These are phyloP conservation scores for Eremomyces bilateralis DNA, from an alignment of 495 filamentous ascomycete species.

Conservation along the genomic window DNA sequence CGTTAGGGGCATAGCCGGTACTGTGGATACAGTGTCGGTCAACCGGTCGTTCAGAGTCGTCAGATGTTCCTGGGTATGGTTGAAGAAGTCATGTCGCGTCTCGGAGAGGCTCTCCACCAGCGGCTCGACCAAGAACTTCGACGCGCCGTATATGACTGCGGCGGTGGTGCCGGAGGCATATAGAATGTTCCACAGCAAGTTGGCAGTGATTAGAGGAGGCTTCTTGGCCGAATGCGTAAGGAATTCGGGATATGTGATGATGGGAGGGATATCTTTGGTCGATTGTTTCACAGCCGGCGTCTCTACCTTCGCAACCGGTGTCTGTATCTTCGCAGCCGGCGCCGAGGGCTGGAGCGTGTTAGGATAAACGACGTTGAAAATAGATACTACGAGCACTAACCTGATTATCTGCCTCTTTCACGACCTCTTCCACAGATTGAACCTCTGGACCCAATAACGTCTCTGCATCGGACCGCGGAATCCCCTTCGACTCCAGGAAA, in stretches of 20 bases:
- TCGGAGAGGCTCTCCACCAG: constrained; percentile 56
- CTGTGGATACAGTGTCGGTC: constrained; percentile 42
- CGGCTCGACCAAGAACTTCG: constrained; percentile 58
- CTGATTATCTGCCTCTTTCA: no score
- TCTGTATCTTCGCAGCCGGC: no score
- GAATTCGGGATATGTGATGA: constrained; percentile 95
- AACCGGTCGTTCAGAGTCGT: constrained; percentile 50
- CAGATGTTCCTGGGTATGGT: constrained; percentile 41
- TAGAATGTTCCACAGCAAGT: constrained; percentile 51
- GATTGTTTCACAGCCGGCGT: constrained; percentile 1
- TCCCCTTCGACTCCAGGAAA: constrained; percentile 69
- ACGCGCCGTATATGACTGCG: constrained; percentile 55
- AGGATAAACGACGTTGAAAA: no score
- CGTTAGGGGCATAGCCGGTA: constrained; percentile 25
- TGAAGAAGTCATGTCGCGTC: constrained; percentile 63
- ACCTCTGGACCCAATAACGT: no score
- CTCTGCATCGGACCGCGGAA: constrained; percentile 24
- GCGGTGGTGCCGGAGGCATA: constrained; percentile 53
- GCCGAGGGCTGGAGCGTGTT: no score
- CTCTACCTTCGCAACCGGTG: background rate
- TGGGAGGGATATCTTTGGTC: constrained; percentile 43
- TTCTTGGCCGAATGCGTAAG: constrained; percentile 43
- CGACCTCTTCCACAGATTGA: no score
- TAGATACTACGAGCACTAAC: no score
- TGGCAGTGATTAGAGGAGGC: constrained; percentile 56